Base-by-base conservation (phyloP, 768 basidiomycete genomes). In the Postia placenta region DNA sequence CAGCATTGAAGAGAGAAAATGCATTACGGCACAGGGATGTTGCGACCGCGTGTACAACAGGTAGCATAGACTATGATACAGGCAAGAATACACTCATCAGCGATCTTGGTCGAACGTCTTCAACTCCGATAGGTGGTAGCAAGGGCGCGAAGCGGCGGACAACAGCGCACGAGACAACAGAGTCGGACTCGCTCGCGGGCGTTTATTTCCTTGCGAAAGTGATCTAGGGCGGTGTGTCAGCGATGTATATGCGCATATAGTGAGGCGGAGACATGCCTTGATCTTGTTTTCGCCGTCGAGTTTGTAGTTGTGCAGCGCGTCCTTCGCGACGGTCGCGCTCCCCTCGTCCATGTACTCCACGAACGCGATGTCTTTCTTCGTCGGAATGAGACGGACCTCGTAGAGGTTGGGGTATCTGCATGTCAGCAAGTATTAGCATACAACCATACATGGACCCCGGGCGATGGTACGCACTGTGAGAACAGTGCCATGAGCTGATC, bases 341-440 rank as follows among this genome's bases (percentile, higher is more conserved):
- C 75, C 80, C 66, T 98, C 96, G 83, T 98, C 96, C 65, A 85
- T 60, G 58, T 87, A 99, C 65, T 99, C 96, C 69, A 99, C 93
- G 76, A 99, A 99, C 0, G 95, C 96, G 55, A 98, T 98, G 65
- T 95, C 94, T 63, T 85, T 85, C 69, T 96, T 94, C 40, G 92
- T 93, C 36, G 95, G 92, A 64, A 99, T 95, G 61, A 94, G 92
- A 75, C 96, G 94, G 9, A 99, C 93, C 76, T 98, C 93, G 82
- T 95, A 67, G 49, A 99, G 68, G 63, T 94, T 95, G 50, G 94
- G 90, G 69, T 96, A 94, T 69, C 93, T 95, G 40, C 9, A 15
- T n/a, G 20, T 20, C 35, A 11, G 46, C 17, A 11, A 38, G 42
- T 51, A 20, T 19, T 46, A 19, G 56, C 40, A 56, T 44, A 12